Evolutionary conservation across 2,329 filamentous ascomycete genomes (phyloP).

Genomic region (Aspergillus pseudoviridinutans): DNA sequence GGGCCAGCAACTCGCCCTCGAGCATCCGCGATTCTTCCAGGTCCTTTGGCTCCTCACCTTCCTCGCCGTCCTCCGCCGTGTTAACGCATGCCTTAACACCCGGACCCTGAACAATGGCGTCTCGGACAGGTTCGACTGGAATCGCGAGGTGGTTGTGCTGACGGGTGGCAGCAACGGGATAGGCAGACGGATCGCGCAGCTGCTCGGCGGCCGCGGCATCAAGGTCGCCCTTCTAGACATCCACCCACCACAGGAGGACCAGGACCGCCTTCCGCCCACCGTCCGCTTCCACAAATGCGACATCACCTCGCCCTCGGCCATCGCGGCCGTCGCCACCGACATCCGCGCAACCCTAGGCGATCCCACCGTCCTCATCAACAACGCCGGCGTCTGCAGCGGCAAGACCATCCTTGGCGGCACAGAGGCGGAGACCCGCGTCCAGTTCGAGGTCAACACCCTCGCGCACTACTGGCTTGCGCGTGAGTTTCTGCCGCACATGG

Average conservation of each 20-base stretch:
- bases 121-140: slow-evolving; percentile 49
- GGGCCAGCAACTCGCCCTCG: slow-evolving; percentile 53
- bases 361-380: slow-evolving; percentile 60
- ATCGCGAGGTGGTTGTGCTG: slow-evolving; percentile 65
- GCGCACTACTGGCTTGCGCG: slow-evolving; percentile 64
- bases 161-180: slow-evolving; percentile 74
- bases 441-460: slow-evolving; percentile 68
- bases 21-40: slow-evolving; percentile 51
- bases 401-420: slow-evolving; percentile 58
- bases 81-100: slow-evolving; percentile 52
- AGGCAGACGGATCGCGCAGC: slow-evolving; percentile 60
- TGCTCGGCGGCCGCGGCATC: slow-evolving; percentile 61
- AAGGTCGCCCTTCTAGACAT: slow-evolving; percentile 68
- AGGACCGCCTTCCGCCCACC: slow-evolving; percentile 24
- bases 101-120: slow-evolving; percentile 45
- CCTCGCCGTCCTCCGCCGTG: slow-evolving; percentile 48
- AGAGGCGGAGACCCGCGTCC: slow-evolving; percentile 57
- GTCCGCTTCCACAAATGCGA: slow-evolving; percentile 70
- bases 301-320: slow-evolving; percentile 55
- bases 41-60: slow-evolving; percentile 53
- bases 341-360: slow-evolving; percentile 57
- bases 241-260: slow-evolving; percentile 26
- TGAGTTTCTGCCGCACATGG: slow-evolving; percentile 65
- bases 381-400: slow-evolving; percentile 44
- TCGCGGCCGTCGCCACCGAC: slow-evolving; percentile 49